Conservation (phyloP, 371 early-diverging fungal species). For the Mucor ambiguus region DNA sequence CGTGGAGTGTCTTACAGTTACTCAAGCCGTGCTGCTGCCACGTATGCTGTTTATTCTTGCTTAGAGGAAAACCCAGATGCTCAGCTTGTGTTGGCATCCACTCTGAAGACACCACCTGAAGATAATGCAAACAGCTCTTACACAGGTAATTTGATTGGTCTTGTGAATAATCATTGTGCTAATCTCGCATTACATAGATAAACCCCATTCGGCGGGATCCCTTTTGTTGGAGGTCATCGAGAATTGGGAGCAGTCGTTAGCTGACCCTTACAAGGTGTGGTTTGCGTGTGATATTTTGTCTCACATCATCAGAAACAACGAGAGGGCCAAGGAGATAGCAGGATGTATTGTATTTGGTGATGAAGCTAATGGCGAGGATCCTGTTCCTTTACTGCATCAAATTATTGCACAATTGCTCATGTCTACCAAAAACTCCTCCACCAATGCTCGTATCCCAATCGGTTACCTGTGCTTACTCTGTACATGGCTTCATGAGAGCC, state of each 20-base stretch:
- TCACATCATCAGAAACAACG: slow-evolving; percentile 74
- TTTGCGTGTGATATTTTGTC: slow-evolving; percentile 85
- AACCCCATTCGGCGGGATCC: slow-evolving; percentile 86
- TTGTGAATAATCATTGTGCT: background rate
- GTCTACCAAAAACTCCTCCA: slow-evolving; percentile 53
- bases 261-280: slow-evolving; percentile 88
- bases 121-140: slow-evolving; percentile 54
- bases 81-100: slow-evolving; percentile 85
- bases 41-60: slow-evolving; percentile 75
- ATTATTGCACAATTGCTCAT: slow-evolving; percentile 63
- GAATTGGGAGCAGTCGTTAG: slow-evolving; percentile 68
- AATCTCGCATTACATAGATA: background rate
- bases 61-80: slow-evolving; percentile 81
- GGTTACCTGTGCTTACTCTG: slow-evolving; percentile 73
- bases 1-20: slow-evolving; percentile 53
- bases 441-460: slow-evolving; percentile 71
- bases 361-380: slow-evolving; percentile 64
- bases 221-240: slow-evolving; percentile 77
- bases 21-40: slow-evolving; percentile 73
- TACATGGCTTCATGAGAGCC: slow-evolving; percentile 84
- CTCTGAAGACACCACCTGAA: slow-evolving; percentile 77
- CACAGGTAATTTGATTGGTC: slow-evolving; percentile 27
- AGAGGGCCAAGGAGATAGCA: slow-evolving; percentile 75
- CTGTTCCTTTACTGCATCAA: slow-evolving; percentile 60
- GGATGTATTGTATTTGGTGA: slow-evolving; percentile 76